These are phyloP conservation scores for Daldinia decipiens DNA, from an alignment of 495 filamentous ascomycete genomes.

Conservation along the genomic window DNA sequence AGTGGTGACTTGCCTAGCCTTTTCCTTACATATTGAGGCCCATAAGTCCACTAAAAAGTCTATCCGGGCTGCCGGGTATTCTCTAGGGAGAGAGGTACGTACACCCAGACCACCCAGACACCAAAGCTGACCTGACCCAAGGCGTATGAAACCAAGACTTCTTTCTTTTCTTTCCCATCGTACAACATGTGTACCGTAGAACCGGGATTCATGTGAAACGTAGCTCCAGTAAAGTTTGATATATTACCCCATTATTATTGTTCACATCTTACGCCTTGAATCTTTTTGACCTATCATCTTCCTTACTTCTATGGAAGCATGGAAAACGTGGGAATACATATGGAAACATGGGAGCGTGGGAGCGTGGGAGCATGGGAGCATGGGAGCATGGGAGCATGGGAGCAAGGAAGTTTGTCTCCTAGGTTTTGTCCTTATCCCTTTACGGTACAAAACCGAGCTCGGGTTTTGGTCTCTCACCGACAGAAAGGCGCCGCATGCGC, in stretches of 20 bases:
- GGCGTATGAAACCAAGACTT: neutral
- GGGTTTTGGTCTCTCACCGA: conserved; percentile 33
- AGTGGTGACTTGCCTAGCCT: conserved; percentile 1
- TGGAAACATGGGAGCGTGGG: neutral
- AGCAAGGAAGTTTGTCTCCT: too few species aligned
- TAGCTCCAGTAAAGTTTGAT: conserved; percentile 10
- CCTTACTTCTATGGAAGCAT: neutral
- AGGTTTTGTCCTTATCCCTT: conserved; percentile 1
- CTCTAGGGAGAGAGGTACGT: conserved; percentile 2
- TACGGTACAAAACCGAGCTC: conserved; percentile 26
- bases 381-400: too few species aligned
- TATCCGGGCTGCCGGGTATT: conserved; percentile 5
- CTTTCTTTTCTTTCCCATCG: neutral
- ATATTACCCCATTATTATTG: conserved; percentile 6
- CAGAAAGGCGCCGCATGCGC: conserved; percentile 34
- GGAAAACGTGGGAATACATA: neutral
- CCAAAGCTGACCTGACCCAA: neutral
- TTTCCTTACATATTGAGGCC: conserved; percentile 2
- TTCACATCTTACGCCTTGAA: conserved; percentile 1
- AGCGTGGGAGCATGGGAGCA: neutral
- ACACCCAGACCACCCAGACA: neutral
- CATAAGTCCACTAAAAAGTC: conserved; percentile 3
- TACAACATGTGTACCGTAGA: conserved; percentile 12
- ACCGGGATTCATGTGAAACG: conserved; percentile 9
- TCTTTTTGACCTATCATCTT: conserved; percentile 1